Evolutionary conservation across 2,329 filamentous ascomycete genomes (phyloP), one percentile per base, ranked within the genome.

Genomic region (Metarhizium humberi): DNA sequence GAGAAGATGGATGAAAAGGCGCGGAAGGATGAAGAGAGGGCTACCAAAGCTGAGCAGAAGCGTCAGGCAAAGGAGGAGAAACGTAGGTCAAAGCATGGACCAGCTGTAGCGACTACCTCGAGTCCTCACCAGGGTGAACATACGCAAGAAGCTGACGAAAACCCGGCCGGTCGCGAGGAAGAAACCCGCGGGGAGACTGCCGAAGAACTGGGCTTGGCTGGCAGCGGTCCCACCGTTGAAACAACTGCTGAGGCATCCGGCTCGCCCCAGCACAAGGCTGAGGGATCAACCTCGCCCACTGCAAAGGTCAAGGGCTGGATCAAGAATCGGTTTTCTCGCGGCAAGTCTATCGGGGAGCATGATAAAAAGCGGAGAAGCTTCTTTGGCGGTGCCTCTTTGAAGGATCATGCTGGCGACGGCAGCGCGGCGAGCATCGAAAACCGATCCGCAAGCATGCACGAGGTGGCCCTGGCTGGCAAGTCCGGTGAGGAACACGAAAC

Each of bases 261-360:
- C 36, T 55, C 60, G 11, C 47, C 56, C 6, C 57, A 58, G 20
- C 55, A 50, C 45, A 56, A 59, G 38, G 29, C 47, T 4, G 58
- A 63, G 36, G 57, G 49, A 14, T 56, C 64, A 3, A 62, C 63
- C 6, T 72, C 69, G 5, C 68, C 70, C 16, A 70, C 66, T 3
- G 67, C 69, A 51, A 75, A 73, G 57, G 74, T 80, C 47, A 81
- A 75, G 60, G 74, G 72, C 43, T 83, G 80, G 80, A 71, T 84
- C 54, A 82, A 78, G 64, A 77, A 75, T 29, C 77, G 75, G 6
- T 78, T 83, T 57, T 74, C 73, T 0, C 69, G 71, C 5, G 67
- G 73, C 8, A 76, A 74, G 55, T 72, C 73, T 2, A 54, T 72
- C 0, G 66, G 69, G 7, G 72, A 73, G 11, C 66, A 72, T 1